Evolutionary conservation across 352 stramenopile species (phyloP).

Genomic region (Globisporangium perplexum): DNA sequence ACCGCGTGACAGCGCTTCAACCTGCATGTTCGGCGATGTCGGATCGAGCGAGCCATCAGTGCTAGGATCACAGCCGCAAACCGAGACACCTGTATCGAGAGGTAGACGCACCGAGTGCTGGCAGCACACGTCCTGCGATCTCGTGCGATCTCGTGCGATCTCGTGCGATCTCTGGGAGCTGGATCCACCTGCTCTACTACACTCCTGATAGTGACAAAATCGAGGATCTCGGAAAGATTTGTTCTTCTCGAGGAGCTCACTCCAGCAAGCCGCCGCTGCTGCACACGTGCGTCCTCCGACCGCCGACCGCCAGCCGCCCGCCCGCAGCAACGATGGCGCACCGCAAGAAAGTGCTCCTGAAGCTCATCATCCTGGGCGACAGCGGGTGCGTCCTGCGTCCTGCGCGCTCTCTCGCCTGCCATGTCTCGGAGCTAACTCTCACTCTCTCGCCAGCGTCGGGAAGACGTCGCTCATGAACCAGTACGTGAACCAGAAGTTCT

Average conservation of each 20-base stretch:
- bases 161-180: too few relatives aligned
- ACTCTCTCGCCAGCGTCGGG: conserved; percentile 79
- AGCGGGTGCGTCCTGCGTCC: conserved; percentile 89
- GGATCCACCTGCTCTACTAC: too few relatives aligned
- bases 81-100: too few relatives aligned
- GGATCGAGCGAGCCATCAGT: too few relatives aligned
- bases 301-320: background rate
- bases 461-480: conserved; percentile 99
- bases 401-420: too few relatives aligned
- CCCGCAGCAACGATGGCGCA: conserved; percentile 52
- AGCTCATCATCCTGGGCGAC: conserved; percentile 98
- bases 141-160: too few relatives aligned
- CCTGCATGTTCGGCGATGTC: too few relatives aligned
- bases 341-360: conserved; percentile 96
- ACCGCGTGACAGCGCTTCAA: too few relatives aligned
- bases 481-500: conserved; percentile 99
- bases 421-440: too few relatives aligned
- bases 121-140: too few relatives aligned
- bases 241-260: background rate
- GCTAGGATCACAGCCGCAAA: too few relatives aligned
- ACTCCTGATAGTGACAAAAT: background rate
- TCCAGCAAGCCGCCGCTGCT: background rate
- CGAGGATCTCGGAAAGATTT: background rate
- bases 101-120: too few relatives aligned
- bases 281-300: background rate